These are phyloP conservation scores for Rhizopus microsporus DNA, from an alignment of 371 early-diverging fungal genomes.

Conservation along the genomic window DNA sequence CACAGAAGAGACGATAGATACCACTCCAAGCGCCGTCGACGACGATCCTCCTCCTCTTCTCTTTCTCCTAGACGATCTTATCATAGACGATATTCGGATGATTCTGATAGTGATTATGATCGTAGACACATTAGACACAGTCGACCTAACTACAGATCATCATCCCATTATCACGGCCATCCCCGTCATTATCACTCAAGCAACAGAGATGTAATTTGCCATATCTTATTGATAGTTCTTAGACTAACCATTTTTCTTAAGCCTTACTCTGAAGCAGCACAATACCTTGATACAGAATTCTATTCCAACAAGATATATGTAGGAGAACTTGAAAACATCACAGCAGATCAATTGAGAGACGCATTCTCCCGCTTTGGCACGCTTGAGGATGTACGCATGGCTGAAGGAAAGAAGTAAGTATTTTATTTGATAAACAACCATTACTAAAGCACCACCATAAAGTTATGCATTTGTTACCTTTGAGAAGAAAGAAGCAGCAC, in stretches of 20 bases:
- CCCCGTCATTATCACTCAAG: constrained; percentile 12
- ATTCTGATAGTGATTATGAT: constrained; percentile 34
- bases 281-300: constrained; percentile 62
- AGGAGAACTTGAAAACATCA: constrained; percentile 50
- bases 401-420: constrained; percentile 59
- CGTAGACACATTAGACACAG: constrained; percentile 21
- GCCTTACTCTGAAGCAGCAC: constrained; percentile 56
- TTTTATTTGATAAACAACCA: background rate
- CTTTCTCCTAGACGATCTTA: constrained; percentile 25
- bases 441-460: background rate
- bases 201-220: constrained; percentile 21
- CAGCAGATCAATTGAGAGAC: constrained; percentile 34
- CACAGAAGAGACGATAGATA: constrained; percentile 15
- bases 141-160: constrained; percentile 8
- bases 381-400: constrained; percentile 53
- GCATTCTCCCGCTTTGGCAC: constrained; percentile 56
- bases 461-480: constrained; percentile 61
- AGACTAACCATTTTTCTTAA: constrained; percentile 10
- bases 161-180: constrained; percentile 10
- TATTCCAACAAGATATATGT: constrained; percentile 59
- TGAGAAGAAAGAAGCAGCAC: constrained; percentile 46
- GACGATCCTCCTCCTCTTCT: constrained; percentile 31
- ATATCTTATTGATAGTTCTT: background rate
- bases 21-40: constrained; percentile 19
- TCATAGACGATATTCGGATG: constrained; percentile 22